phyloP scores from a whole-genome alignment of 2,329 filamentous ascomycete genomes.

The Pseudocercospora eumusae region DNA sequence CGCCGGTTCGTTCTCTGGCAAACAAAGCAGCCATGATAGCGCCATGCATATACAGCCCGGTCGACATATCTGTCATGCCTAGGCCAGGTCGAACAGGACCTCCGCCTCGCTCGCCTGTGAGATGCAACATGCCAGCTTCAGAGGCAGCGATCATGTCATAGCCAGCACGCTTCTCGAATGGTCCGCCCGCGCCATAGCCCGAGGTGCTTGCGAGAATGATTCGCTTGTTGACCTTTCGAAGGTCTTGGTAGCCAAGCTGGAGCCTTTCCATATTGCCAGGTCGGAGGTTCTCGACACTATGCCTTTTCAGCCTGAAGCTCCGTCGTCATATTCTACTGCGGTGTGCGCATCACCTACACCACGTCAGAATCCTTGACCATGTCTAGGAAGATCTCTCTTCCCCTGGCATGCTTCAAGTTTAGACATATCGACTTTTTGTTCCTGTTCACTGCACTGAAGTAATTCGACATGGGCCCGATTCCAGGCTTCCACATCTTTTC shows the following conservation, averaged over 20 bases:
- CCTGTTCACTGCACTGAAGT: conserved; percentile 49
- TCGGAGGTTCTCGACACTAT: conserved; percentile 47
- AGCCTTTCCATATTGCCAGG: conserved; percentile 47
- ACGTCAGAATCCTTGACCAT: conserved; percentile 45
- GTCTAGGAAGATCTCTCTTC: conserved; percentile 38
- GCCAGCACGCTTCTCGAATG: conserved; percentile 47
- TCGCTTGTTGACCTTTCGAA: conserved; percentile 42
- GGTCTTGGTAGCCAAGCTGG: conserved; percentile 45
- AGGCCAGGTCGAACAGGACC: conserved; percentile 47
- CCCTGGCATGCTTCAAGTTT: conserved; percentile 45
- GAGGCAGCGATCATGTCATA: conserved; percentile 52
- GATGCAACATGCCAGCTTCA: conserved; percentile 48
- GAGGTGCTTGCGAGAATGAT: conserved; percentile 50
- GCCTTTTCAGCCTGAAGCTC: background rate
- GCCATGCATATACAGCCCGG: conserved; percentile 50
- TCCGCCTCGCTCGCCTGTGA: conserved; percentile 47
- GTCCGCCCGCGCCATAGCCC: conserved; percentile 47
- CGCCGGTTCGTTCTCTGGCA: conserved; percentile 42
- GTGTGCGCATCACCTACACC: conserved; percentile 29
- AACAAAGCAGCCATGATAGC: conserved; percentile 49
- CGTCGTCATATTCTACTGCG: background rate
- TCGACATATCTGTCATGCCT: conserved; percentile 49
- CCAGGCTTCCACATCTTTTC: conserved; percentile 31
- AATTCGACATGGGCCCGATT: conserved; percentile 36
- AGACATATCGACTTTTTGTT: conserved; percentile 49